Evolutionary conservation across 169 alveolate species (phyloP), one percentile per base, ranked within the genome.

Genomic region (Plasmodium knowlesi): DNA sequence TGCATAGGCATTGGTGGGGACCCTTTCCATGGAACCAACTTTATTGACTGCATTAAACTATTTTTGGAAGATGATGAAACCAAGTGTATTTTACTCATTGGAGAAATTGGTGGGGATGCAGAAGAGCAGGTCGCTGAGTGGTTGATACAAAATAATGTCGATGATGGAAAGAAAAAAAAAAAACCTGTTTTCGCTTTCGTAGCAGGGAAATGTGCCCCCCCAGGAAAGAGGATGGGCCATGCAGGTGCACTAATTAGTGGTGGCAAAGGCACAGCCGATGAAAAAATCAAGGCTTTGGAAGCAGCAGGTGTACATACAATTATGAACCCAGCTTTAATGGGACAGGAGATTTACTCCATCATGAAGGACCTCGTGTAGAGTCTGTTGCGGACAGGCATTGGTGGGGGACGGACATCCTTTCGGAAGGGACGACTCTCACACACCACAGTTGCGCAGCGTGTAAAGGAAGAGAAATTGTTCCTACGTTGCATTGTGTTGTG

Each of bases 1-100:
- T 98, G 99, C 93, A 98, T 99, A 41, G 99, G 99, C 22, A 99
- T 99, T 57, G 99, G 99, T 25, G 99, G 99, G 22, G 99, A 99
- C 91, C 99, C 99, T 41, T 98, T 99, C 96, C 98, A 98, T 73
- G 99, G 99, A 83, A 98, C 99, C 67, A 98, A 97, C 95, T 99
- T 99, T 97, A 98, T 98, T 83, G 99, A 99, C 96, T 98, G 98
- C 78, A 95, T 99, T 50, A 99, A 98, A 96, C 96, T 98, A 67
- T 98, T 99, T 94, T 97, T 98, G 43, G 96, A 96, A 32, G 99
- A 98, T 85, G 99, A 99, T 19, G 98, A 98, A 94, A 98, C 99
- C 46, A 96, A 98, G 92, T 99, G 99, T 96, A 92, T 46, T 76
- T 82, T 99, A 91, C 94, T 99, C 97, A 99, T 99, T 89, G 99